Base-by-base conservation (phyloP, 352 stramenopile genomes). In the Pythium pyrilobum region DNA sequence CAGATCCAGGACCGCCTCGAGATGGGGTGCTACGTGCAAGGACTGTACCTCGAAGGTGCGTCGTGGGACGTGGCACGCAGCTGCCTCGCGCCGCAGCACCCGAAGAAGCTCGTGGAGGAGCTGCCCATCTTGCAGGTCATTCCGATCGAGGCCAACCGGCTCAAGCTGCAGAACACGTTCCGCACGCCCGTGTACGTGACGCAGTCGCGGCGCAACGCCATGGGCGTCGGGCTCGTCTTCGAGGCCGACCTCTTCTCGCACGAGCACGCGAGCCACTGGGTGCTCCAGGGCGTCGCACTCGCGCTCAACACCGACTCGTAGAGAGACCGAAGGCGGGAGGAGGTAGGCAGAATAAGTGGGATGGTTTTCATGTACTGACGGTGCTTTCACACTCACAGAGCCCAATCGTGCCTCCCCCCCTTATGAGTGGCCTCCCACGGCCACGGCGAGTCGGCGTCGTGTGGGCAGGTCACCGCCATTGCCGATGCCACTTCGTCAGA, bases 131-230 rank as follows among this genome's bases (percentile, higher is more conserved):
- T 98, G 33, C 86, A 97, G 51, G 87, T 98, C 13, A 97, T 98
- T 52, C 95, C 94, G 12, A 97, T 98, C 60, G 95, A 98, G 67
- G 89, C 88, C 20, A 94, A 81, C 43, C 96, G 96, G 24, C 75
- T 98, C 52, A 98, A 98, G 71, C 69, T 97, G 21, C 87, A 97
- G 38, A 96, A 97, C 60, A 97, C 91, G 1, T 98, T 98, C 71
- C 87, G 80, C 18, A 97, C 94, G 20, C 95, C 95, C 10, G 94
- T 98, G 44, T 98, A 98, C 66, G 93, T 98, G 23, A 98, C 94
- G 13, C 93, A 98, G 69, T 86, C 75, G 21, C 75, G 95, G 15
- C 77, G 88, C 11, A 98, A 98, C 49, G 94, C 95, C 32, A 98
- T 98, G 92, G 95, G 95, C 23, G 89, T 98, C 20, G 95, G 95